Conservation (phyloP, 2,329 filamentous ascomycete species). For the Rhynchosporium graminicola region DNA sequence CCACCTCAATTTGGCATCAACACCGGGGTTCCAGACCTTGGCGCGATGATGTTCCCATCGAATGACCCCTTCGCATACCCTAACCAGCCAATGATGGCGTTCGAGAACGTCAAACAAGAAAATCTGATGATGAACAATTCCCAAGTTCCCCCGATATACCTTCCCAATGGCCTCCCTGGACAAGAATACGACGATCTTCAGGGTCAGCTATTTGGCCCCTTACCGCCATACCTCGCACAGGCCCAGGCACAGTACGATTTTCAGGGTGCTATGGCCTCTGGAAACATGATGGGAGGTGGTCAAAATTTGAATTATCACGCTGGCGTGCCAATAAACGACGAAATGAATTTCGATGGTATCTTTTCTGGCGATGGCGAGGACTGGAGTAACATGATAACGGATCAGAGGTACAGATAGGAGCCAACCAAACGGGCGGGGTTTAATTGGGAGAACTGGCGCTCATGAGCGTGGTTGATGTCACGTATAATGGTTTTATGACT, state of each 20-base stretch:
- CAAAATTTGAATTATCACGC: constrained; percentile 31
- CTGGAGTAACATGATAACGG: constrained; percentile 32
- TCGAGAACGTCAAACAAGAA: constrained; percentile 45
- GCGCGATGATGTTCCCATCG: constrained; percentile 79
- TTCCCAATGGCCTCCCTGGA: constrained; percentile 33
- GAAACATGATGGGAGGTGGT: constrained; percentile 25
- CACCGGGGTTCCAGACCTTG: constrained; percentile 61
- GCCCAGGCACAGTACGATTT: constrained; percentile 33
- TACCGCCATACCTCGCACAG: constrained; percentile 64
- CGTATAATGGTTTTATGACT: constrained; percentile 1
- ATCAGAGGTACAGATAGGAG: constrained; percentile 24
- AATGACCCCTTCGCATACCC: constrained; percentile 76
- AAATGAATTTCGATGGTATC: constrained; percentile 35
- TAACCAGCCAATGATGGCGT: constrained; percentile 70
- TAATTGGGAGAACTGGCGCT: neutral
- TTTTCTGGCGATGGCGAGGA: constrained; percentile 34
- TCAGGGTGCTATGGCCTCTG: constrained; percentile 23
- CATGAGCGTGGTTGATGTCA: neutral
- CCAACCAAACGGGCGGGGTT: neutral
- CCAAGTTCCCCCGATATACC: constrained; percentile 32
- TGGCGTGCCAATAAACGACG: constrained; percentile 29
- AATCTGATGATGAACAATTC: constrained; percentile 22
- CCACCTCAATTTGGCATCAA: constrained; percentile 42
- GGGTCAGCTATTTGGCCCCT: constrained; percentile 69
- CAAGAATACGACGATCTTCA: constrained; percentile 61